Evolutionary conservation across 73 alveolate genomes (phyloP), one percentile per base, ranked within the genome.

Genomic region (Durusdinium trenchii): DNA sequence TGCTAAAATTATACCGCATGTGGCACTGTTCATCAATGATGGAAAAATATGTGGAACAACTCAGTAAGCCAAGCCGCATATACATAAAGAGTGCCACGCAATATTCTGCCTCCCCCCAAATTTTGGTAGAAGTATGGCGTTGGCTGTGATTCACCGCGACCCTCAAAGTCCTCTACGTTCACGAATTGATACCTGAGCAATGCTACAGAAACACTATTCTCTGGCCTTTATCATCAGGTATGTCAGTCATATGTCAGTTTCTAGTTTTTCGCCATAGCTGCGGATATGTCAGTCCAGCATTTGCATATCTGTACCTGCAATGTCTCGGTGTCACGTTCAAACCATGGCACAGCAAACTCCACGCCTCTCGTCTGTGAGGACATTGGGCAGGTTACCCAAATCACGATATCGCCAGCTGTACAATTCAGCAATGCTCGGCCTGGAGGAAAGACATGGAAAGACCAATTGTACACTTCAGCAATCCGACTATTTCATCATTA

Each of bases 101-200:
- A 93, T 97, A 99, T 98, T 99, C 99, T 1, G 99, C 99, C 92
- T 99, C 99, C n/a, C 32, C 99, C 99, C 91, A 99, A 93, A 95
- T 99, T 99, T 94, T 99, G 99, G 98, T 73, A 99, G 45, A 99
- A 99, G 99, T 99, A 90, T 48, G 99, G 99, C 43, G 97, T 76
- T 93, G 99, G 99, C 47, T 99, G 94, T 48, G 95, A 98, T 93
- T 99, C 99, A 64, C 99, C 99, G 48, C 87, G 89, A 3, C 99
- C 98, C 54, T 99, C 99, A 94, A 98, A 99, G 87, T 99, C 99
- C 38, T 57, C 99, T 46, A 99, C 99, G 54, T 99, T 99, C 32
- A 99, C 81, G 82, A 99, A 99, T 93, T 99, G 99, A 94, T 91
- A 99, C 97, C 97, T 90, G 18, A 26, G 92, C 71, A 2, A 32